A percentile compares a stretch with the other conserved stretches of the same genome.
Evolutionary conservation across 2,329 filamentous ascomycete genomes (phyloP).

Genomic region (Aspergillus calidoustus): DNA sequence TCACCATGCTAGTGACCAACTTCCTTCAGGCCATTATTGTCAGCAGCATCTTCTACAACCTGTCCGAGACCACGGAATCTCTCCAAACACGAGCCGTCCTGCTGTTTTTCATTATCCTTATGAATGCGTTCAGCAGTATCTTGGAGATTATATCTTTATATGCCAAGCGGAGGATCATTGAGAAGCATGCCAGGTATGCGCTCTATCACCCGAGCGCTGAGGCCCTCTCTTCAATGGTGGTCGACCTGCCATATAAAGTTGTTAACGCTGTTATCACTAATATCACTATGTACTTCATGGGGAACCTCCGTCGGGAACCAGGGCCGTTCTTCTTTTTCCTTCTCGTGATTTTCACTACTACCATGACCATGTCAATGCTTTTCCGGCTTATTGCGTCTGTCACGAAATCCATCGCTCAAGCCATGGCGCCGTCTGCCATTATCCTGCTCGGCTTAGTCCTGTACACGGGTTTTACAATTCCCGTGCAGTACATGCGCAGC

Average conservation of each 20-base stretch:
- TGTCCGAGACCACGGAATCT: neutral
- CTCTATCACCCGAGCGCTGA: conserved; percentile 25
- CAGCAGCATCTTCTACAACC: neutral
- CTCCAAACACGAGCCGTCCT: neutral
- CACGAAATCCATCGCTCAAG: neutral
- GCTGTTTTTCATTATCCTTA: neutral
- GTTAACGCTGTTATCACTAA: conserved; percentile 60
- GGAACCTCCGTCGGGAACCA: conserved; percentile 72
- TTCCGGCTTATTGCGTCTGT: neutral
- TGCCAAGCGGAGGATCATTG: conserved; percentile 22
- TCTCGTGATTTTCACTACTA: conserved; percentile 66
- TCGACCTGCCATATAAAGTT: conserved; percentile 26
- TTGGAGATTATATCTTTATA: conserved; percentile 21
- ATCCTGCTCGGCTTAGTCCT: neutral
- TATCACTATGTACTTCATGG: conserved; percentile 80
- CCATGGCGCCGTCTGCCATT: neutral
- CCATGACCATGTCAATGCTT: neutral
- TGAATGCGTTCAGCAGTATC: neutral
- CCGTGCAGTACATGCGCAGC: conserved; percentile 63
- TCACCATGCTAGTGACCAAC: neutral
- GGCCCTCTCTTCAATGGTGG: conserved; percentile 15
- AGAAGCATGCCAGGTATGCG: conserved; percentile 25
- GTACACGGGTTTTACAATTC: neutral
- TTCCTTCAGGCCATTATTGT: neutral
- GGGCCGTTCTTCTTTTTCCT: conserved; percentile 84